Evolutionary conservation across 352 stramenopile genomes (phyloP).

Genomic region (Pythium folliculosum): DNA sequence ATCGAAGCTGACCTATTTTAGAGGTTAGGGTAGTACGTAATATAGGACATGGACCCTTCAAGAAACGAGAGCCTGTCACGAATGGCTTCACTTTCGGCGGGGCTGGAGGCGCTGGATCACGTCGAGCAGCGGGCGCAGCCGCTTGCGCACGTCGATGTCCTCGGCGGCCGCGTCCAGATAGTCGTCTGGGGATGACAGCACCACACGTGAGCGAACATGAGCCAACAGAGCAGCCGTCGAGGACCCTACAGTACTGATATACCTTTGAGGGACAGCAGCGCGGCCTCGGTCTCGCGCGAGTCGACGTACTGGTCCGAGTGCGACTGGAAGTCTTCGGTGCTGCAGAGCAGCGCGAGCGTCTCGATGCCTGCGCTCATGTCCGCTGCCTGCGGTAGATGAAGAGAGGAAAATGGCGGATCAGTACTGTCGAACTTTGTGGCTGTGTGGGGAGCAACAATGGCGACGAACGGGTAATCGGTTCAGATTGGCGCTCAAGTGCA

Average conservation of each 20-base stretch:
- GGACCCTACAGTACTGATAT: no score
- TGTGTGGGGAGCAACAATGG: not conserved
- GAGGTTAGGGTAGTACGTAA: not conserved
- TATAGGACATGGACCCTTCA: not conserved
- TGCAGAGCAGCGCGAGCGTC: conserved; percentile 73
- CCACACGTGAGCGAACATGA: not conserved
- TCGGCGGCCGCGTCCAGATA: conserved; percentile 65
- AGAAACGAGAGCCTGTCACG: not conserved
- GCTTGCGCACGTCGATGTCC: conserved; percentile 67
- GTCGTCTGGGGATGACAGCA: conserved; percentile 44
- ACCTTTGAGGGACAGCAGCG: conserved; percentile 62
- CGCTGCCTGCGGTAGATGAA: conserved; percentile 25
- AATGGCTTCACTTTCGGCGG: conserved; percentile 24
- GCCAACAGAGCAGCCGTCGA: not conserved
- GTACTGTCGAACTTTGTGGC: not conserved
- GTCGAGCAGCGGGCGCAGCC: conserved; percentile 72
- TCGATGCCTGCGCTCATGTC: conserved; percentile 66
- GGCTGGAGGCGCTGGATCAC: conserved; percentile 38
- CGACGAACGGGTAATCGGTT: conserved; percentile 30
- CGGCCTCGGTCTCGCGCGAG: conserved; percentile 57
- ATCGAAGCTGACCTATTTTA: not conserved
- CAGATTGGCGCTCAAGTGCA: conserved; percentile 72
- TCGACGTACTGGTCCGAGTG: conserved; percentile 60
- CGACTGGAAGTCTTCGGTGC: conserved; percentile 85
- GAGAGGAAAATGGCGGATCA: not conserved